Conservation (phyloP, 495 filamentous ascomycete species). For the Xylaria intraflava region DNA sequence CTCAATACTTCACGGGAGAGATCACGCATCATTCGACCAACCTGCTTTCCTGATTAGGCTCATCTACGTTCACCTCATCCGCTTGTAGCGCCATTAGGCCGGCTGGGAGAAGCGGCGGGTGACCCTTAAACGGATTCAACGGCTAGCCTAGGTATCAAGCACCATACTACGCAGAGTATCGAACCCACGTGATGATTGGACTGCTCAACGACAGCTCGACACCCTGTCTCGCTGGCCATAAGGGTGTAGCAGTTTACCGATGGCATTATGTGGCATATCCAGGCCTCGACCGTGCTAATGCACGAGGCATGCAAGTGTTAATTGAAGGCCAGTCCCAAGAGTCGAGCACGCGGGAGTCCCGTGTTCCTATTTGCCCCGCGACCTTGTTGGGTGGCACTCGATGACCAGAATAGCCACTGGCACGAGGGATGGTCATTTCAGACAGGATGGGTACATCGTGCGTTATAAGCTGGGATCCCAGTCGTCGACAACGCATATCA, state of each 20-base stretch:
- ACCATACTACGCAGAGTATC: not conserved
- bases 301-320: conserved; percentile 7
- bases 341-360: not conserved
- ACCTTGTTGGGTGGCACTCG: not conserved
- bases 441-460: not conserved
- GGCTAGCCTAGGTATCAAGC: not conserved
- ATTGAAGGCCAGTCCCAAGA: conserved; percentile 3
- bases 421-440: not conserved
- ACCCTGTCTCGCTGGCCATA: not conserved
- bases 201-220: not conserved
- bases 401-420: not conserved
- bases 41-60: not conserved
- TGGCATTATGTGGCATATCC: conserved; percentile 12
- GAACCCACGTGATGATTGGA: conserved; percentile 4
- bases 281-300: conserved; percentile 1
- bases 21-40: not conserved
- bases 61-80: too few species aligned
- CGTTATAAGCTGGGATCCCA: not conserved
- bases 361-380: not conserved
- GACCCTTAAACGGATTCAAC: not conserved
- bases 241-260: conserved; percentile 1
- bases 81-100: too few species aligned
- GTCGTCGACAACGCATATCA: not conserved
- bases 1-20: not conserved
- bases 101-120: not conserved